A percentile compares a stretch with the other conserved stretches of the same genome.
These are phyloP conservation scores for Nidularia sp. DNA, from an alignment of 768 basidiomycete genomes.

Conservation along the genomic window DNA sequence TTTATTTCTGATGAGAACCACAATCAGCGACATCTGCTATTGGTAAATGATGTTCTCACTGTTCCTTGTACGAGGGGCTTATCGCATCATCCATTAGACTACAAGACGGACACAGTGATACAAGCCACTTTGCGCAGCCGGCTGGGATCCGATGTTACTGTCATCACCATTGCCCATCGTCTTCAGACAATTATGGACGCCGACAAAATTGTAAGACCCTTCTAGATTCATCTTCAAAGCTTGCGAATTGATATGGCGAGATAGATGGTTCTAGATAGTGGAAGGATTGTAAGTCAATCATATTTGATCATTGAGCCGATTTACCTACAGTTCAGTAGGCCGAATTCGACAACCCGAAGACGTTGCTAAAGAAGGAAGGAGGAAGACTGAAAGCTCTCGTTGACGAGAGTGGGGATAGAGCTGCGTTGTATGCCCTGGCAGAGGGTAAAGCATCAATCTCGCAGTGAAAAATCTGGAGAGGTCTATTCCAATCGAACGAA, in stretches of 20 bases:
- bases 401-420: slow-evolving; percentile 53
- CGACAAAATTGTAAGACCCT: slow-evolving; percentile 30
- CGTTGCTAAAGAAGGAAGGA: slow-evolving; percentile 45
- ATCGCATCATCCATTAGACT: slow-evolving; percentile 23
- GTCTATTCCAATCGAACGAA: not conserved
- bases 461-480: not conserved
- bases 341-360: slow-evolving; percentile 51
- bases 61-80: slow-evolving; percentile 15
- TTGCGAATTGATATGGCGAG: not conserved
- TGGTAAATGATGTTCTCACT: slow-evolving; percentile 20
- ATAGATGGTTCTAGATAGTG: slow-evolving; percentile 44
- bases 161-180: slow-evolving; percentile 63
- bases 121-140: slow-evolving; percentile 64
- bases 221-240: slow-evolving; percentile 4
- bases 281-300: slow-evolving; percentile 23
- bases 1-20: slow-evolving; percentile 36
- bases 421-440: slow-evolving; percentile 40
- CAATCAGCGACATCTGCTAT: slow-evolving; percentile 34
- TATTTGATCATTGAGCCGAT: not conserved
- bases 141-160: slow-evolving; percentile 48
- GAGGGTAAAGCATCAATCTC: slow-evolving; percentile 6
- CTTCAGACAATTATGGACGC: slow-evolving; percentile 60
- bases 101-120: slow-evolving; percentile 60
- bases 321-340: slow-evolving; percentile 19
- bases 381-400: slow-evolving; percentile 51